These are phyloP conservation scores for Panellus pusillus DNA, from an alignment of 768 basidiomycete species.

Conservation along the genomic window DNA sequence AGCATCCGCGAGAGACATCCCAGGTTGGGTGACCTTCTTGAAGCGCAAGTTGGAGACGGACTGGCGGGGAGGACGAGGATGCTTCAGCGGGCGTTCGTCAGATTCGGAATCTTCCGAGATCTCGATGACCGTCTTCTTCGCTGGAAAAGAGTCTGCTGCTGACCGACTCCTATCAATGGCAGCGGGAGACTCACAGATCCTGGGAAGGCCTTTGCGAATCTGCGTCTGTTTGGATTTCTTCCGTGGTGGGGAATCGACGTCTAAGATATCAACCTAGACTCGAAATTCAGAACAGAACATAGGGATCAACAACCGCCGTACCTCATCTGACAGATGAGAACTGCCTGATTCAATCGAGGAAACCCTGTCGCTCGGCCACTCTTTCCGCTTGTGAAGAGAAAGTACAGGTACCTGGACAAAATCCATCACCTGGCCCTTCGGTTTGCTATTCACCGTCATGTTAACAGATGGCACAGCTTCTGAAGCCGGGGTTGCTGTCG, in stretches of 20 bases:
- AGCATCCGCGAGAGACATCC: conserved; percentile 15
- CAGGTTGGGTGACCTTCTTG: neutral
- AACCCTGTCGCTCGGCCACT: neutral
- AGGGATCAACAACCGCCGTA: neutral
- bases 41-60: neutral
- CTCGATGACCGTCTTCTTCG: neutral
- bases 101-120: neutral
- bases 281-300: neutral
- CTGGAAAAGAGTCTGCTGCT: neutral
- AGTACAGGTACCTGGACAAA: neutral
- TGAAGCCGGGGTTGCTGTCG: too few species aligned
- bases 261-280: neutral
- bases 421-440: conserved; percentile 9
- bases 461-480: too few species aligned
- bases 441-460: neutral
- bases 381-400: conserved; percentile 4
- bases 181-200: neutral
- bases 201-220: neutral
- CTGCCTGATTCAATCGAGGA: neutral
- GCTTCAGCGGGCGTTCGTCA: conserved; percentile 5
- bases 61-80: neutral
- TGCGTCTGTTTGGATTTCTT: neutral
- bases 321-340: neutral
- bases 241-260: neutral
- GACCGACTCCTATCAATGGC: too few species aligned